Base-by-base conservation (phyloP, 257 asterid genomes). In the Forsythia suspensa region DNA sequence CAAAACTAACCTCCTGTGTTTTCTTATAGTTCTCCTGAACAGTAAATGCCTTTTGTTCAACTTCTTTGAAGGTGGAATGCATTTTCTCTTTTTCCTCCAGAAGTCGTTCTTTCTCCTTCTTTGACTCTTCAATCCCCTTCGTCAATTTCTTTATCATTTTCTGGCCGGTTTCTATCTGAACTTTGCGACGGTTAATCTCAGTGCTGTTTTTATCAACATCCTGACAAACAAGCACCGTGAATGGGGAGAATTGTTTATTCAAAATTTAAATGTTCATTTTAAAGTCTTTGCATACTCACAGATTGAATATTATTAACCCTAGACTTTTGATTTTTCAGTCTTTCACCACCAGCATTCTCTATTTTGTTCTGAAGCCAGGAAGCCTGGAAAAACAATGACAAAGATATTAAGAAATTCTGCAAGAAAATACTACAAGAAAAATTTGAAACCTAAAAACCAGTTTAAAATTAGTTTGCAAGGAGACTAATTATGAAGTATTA, bases 301-400 rank as follows among this genome's bases (percentile, higher is more conserved):
- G 96, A 84, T 75, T 96, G 97, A 78, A 96, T 88, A 84, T 85
- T 88, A 80, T 79, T 72, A 76, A 94, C 97, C 72, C 72, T 88
- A 36, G 94, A 84, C 87, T 92, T 94, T 75, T 94, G 97, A 67
- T 74, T 88, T 86, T 85, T 90, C 89, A 96, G 74, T 59, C 81
- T 89, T 80, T 90, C 98, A 20, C 99, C 99, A 44, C 99, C 99
- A 43, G 98, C 99, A 87, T 92, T 94, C 88, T 96, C 99, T 18
- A 96, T 90, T 85, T 90, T 94, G 41, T 80, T 89, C 89, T 96
- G 99, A 82, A 96, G 97, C 85, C 89, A 94, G 74, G 77, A 73
- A 66, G 95, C 97, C 98, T 96, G 81, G 75, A 80, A 79, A 76
- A 55, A 37, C 70, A 74, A 3, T 36, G 75, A 34, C 63, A 69